Base-by-base conservation (phyloP, 1,139 yeast genomes). In the Suhomyces anneliseae region DNA sequence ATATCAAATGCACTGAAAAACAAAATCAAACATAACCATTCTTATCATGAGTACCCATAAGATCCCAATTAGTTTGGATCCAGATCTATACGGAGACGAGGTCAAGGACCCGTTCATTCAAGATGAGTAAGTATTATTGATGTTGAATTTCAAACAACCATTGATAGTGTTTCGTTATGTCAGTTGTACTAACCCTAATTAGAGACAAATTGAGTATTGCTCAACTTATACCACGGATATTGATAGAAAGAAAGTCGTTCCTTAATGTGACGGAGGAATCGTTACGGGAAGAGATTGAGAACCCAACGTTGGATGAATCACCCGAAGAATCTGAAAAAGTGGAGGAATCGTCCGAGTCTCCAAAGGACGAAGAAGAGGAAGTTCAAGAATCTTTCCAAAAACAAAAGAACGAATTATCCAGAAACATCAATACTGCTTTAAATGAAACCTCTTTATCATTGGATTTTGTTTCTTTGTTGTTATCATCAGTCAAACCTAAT, bases 371-470 rank as follows among this genome's bases (percentile, higher is more conserved):
- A 9, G 49, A 51, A 35, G 50, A 39, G 10, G 46, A 44, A 15
- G 40, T 27, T 5, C n/a, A 11, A 2, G 46, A 39, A 19, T 36
- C 12, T 9, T 85, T 87, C 56, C 75, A 74, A 44, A 75, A 74
- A 45, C 75, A 82, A 27, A 82, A 87, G 51, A 63, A 71, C 14
- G 83, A 84, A 50, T 73, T 89, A 46, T 61, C 83, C 24, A 74
- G 73, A 29, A 72, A 78, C 43, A 75, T 90, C 32, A 81, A 74
- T 49, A 66, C 79, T 3, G 97, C 99, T 0, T 73, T 88, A 57
- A 93, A 93, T 62, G 98, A 93, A 61, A 84, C 96, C 0, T 90
- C 97, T 0, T 69, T 93, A 38, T 85, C 96, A 1, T 71, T 92
- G 49, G 99, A 93, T 60, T 88, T 92, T 56, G 86, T 92, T 1